Conservation (phyloP, 257 asterid genomes). For the Ocimum tenuiflorum region DNA sequence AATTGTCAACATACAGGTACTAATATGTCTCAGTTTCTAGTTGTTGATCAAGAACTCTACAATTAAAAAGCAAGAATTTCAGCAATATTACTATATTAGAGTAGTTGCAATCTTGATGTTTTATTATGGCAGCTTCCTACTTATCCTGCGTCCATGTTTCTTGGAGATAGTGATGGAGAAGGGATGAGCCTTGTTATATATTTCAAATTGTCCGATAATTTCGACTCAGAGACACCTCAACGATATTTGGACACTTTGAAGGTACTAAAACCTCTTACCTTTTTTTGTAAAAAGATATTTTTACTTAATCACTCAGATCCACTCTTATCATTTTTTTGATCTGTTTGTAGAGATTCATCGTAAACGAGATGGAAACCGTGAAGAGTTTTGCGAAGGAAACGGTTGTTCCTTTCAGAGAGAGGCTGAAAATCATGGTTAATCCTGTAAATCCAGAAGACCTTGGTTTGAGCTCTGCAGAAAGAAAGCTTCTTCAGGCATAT, state of each 20-base stretch:
- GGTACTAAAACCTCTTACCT: slow-evolving; percentile 30
- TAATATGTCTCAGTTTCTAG: too few relatives aligned
- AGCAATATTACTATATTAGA: too few relatives aligned
- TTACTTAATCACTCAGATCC: neutral
- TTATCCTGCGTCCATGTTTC: slow-evolving; percentile 74
- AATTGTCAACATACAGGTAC: slow-evolving; percentile 77
- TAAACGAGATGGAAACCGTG: slow-evolving; percentile 55
- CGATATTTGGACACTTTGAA: slow-evolving; percentile 50
- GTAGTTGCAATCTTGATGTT: neutral
- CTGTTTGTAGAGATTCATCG: slow-evolving; percentile 44
- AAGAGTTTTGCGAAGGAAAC: slow-evolving; percentile 61
- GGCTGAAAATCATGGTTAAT: slow-evolving; percentile 73
- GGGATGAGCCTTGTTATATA: slow-evolving; percentile 80
- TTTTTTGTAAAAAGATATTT: neutral
- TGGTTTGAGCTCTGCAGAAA: slow-evolving; percentile 64
- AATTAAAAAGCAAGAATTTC: neutral
- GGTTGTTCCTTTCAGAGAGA: slow-evolving; percentile 59
- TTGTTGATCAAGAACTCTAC: too few relatives aligned
- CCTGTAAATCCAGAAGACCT: slow-evolving; percentile 71
- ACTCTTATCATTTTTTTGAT: neutral
- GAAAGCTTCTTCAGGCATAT: slow-evolving; percentile 70
- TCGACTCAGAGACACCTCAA: slow-evolving; percentile 40
- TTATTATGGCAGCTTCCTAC: slow-evolving; percentile 55
- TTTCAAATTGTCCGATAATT: slow-evolving; percentile 58
- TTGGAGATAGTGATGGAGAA: slow-evolving; percentile 71